These are phyloP conservation scores for Euptelea pleiosperma DNA, from an alignment of 164 flowering plant genomes.

Conservation along the genomic window DNA sequence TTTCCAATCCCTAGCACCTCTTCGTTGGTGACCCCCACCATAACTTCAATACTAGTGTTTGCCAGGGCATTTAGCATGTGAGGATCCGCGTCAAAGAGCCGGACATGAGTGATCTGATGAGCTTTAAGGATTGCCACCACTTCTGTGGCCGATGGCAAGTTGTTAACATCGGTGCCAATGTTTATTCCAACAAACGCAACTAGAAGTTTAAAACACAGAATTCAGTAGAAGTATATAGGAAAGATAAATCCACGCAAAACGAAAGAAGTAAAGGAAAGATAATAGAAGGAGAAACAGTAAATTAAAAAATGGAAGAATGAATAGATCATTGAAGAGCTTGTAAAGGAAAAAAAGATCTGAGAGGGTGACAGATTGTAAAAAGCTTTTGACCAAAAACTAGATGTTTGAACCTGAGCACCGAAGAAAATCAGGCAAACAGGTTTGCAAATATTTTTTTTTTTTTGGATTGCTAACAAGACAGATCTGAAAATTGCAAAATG, in stretches of 20 bases:
- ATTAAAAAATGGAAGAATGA: not conserved
- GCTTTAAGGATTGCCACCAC: conserved; percentile 55
- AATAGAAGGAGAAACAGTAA: not conserved
- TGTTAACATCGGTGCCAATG: conserved; percentile 57
- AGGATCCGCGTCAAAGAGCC: conserved; percentile 63
- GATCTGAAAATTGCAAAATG: too few relatives aligned
- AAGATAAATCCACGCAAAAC: not conserved
- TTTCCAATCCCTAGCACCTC: conserved; percentile 70
- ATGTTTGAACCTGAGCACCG: too few relatives aligned
- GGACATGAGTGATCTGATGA: conserved; percentile 62
- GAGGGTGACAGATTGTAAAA: too few relatives aligned
- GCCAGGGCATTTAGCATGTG: conserved; percentile 66
- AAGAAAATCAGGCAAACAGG: too few relatives aligned
- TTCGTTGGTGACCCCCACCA: conserved; percentile 71
- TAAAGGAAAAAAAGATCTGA: too few relatives aligned
- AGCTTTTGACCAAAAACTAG: too few relatives aligned
- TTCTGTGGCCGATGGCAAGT: conserved; percentile 51
- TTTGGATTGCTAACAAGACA: too few relatives aligned
- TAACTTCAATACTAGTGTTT: conserved; percentile 66
- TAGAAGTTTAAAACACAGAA: conserved; percentile 15
- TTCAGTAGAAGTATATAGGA: too few relatives aligned
- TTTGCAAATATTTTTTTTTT: too few relatives aligned
- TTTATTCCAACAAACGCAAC: conserved; percentile 71
- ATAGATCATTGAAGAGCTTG: too few relatives aligned
- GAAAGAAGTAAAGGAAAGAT: not conserved